A percentile compares a stretch with the other conserved stretches of the same genome.
Conservation (phyloP, 2,329 filamentous ascomycete genomes). For the Harringtonia aguacate region DNA sequence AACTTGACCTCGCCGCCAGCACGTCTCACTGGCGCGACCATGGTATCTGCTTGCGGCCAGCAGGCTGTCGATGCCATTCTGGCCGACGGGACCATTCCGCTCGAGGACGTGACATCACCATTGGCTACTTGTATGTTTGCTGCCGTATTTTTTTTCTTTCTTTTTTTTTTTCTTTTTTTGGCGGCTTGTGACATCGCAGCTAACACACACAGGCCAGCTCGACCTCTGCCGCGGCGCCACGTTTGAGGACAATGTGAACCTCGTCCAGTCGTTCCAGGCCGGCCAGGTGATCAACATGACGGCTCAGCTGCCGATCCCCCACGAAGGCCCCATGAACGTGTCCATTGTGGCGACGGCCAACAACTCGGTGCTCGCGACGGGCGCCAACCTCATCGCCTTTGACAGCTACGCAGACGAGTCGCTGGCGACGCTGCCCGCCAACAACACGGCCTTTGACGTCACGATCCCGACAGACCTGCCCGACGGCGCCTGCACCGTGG, state of each 20-base stretch:
- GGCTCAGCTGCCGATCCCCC: slow-evolving; percentile 30
- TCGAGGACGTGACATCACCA: slow-evolving; percentile 18
- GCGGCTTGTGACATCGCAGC: too few species aligned
- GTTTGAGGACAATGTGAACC: slow-evolving; percentile 31
- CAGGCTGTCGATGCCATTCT: slow-evolving; percentile 25
- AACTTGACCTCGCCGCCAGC: slow-evolving; percentile 29
- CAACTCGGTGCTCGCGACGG: slow-evolving; percentile 35
- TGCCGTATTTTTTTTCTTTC: too few species aligned
- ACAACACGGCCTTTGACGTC: slow-evolving; percentile 34
- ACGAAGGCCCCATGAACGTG: slow-evolving; percentile 40
- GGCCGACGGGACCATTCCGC: slow-evolving; percentile 23
- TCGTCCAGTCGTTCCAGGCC: slow-evolving; percentile 29
- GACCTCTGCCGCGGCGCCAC: slow-evolving; percentile 36
- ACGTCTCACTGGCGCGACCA: slow-evolving; percentile 31
- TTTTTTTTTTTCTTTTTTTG: too few species aligned
- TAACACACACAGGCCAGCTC: slow-evolving; percentile 22
- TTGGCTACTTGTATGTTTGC: slow-evolving; percentile 17
- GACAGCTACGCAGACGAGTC: slow-evolving; percentile 40
- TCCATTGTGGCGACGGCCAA: slow-evolving; percentile 43
- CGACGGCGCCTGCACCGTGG: slow-evolving; percentile 18
- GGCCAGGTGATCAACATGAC: slow-evolving; percentile 32
- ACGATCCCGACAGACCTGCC: slow-evolving; percentile 19
- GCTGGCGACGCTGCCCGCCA: slow-evolving; percentile 22
- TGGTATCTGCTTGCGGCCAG: slow-evolving; percentile 31
- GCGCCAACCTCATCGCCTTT: slow-evolving; percentile 41